Evolutionary conservation across 2,329 filamentous ascomycete species (phyloP), one percentile per base, ranked within the genome.

Genomic region (Alternaria rosae): DNA sequence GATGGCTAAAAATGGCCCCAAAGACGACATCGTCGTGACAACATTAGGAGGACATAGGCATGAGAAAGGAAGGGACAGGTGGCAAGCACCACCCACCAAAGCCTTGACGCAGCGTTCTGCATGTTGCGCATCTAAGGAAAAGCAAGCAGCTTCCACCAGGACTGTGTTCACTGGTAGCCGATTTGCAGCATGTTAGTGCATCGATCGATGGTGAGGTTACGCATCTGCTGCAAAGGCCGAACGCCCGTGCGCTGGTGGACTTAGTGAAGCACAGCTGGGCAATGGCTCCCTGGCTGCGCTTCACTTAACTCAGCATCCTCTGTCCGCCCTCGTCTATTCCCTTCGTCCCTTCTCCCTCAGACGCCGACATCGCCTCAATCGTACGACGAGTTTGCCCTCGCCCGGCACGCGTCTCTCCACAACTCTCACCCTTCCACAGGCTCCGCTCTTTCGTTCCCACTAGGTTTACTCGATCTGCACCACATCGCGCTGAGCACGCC

Each of bases 301-400:
- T 74, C 70, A 69, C 74, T 70, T 71, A 70, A 66, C 70, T 59
- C 70, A 72, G 64, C 74, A 71, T 71, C 75, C 73, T 38, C 70
- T 71, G 68, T 65, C 70, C 65, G 61, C 60, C 67, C 65, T 63
- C 61, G 61, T 67, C 69, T 51, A 43, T 62, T 64, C 53, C 63
- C 58, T 55, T 55, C 60, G 53, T 61, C 64, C 56, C 54, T 61
- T 56, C 62, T 59, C 43, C 63, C 70, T 71, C 67, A 70, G 69
- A 73, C 66, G 41, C 59, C 59, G 62, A 15, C 30, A 64, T 61
- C 53, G 44, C 59, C 13, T 57, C 61, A 54, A 38, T 62, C 51
- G 48, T 64, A 56, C 65, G 58, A 61, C 67, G 68, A 60, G 53
- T 63, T 51, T 64, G 58, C 59, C 62, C 64, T 47, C 23, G 44